Evolutionary conservation across 1,284 basidiomycete species (phyloP).

Genomic region (Coriolopsis trogii): DNA sequence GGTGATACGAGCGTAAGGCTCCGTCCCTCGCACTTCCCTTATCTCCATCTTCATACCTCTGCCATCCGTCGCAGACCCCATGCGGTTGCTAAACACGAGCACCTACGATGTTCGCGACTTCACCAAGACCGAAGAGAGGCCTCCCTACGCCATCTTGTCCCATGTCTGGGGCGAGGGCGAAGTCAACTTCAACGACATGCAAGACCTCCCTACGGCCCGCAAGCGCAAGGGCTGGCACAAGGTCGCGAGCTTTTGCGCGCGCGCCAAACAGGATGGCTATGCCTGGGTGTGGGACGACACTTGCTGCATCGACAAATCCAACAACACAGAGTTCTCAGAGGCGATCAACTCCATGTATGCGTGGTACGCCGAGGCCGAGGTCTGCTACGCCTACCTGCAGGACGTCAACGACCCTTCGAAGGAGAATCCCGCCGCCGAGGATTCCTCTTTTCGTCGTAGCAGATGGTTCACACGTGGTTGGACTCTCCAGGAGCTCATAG

Average conservation of each 20-base stretch:
- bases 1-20: no score
- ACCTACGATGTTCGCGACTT: background rate
- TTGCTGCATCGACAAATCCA: constrained; percentile 9
- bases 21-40: no score
- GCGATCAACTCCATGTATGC: constrained; percentile 15
- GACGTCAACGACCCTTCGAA: constrained; percentile 3
- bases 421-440: background rate
- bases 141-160: constrained; percentile 15
- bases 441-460: constrained; percentile 1
- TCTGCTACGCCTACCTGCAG: constrained; percentile 13
- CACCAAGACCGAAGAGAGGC: background rate
- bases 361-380: constrained; percentile 8
- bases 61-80: background rate
- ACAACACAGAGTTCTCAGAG: constrained; percentile 6
- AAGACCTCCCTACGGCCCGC: background rate
- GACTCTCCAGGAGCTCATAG: constrained; percentile 13
- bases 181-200: constrained; percentile 3
- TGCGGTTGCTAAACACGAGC: constrained; percentile 1
- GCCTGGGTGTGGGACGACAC: constrained; percentile 12
- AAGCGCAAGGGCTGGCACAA: constrained; percentile 1
- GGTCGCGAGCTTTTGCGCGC: background rate
- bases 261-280: constrained; percentile 2
- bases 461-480: constrained; percentile 3
- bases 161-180: constrained; percentile 14
- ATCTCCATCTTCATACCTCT: background rate